These are phyloP conservation scores for Penicillium fimorum DNA, from an alignment of 495 filamentous ascomycete species.

Conservation along the genomic window DNA sequence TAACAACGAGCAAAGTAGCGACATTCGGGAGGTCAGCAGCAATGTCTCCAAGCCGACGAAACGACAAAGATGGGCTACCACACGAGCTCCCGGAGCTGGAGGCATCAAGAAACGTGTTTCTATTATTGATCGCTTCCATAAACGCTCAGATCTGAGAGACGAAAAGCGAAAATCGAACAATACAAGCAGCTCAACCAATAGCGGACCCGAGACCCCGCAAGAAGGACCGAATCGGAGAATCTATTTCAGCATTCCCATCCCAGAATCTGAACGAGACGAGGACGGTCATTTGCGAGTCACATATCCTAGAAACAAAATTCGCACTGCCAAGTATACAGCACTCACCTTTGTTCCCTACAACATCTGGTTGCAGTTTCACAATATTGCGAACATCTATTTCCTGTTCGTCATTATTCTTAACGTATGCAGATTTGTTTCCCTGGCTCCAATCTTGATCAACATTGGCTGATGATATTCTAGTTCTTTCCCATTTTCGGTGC, in stretches of 20 bases:
- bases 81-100: constrained; percentile 69
- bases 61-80: constrained; percentile 92
- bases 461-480: constrained; percentile 44
- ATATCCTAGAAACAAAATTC: constrained; percentile 92
- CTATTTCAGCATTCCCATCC: constrained; percentile 85
- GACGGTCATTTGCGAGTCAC: constrained; percentile 67
- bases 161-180: constrained; percentile 67
- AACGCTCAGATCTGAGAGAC: constrained; percentile 51
- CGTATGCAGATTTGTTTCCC: constrained; percentile 54
- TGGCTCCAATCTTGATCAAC: neutral
- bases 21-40: constrained; percentile 40
- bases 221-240: constrained; percentile 48
- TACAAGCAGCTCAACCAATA: constrained; percentile 26
- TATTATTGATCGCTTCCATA: constrained; percentile 75
- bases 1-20: constrained; percentile 21
- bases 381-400: constrained; percentile 98
- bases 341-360: constrained; percentile 98
- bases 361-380: constrained; percentile 95
- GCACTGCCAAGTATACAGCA: constrained; percentile 95
- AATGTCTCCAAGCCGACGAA: constrained; percentile 60
- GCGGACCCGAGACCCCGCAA: constrained; percentile 37
- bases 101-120: constrained; percentile 78
- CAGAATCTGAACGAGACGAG: constrained; percentile 75
- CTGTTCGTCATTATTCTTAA: constrained; percentile 91
- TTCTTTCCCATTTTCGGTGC: constrained; percentile 96